phyloP scores from a whole-genome alignment of 2,329 filamentous ascomycete species.

The Venturiaceae sp. region DNA sequence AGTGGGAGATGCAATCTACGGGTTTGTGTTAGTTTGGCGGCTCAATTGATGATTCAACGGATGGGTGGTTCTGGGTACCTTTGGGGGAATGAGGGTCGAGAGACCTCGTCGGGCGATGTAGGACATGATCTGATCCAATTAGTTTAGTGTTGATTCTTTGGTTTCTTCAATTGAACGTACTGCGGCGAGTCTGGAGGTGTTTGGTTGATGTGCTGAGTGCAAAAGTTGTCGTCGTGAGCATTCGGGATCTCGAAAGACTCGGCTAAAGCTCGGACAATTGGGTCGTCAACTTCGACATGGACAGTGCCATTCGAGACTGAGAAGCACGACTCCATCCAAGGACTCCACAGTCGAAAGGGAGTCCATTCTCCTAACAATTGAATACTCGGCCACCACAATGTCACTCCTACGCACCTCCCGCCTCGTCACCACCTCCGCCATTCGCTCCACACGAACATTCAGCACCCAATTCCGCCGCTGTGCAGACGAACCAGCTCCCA shows the following conservation, averaged over 20 bases:
- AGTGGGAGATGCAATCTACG: slow-evolving; percentile 66
- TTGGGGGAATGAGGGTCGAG: slow-evolving; percentile 97
- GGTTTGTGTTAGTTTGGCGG: neutral
- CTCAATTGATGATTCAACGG: slow-evolving; percentile 2
- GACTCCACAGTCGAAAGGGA: neutral
- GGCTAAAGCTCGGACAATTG: neutral
- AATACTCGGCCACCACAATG: slow-evolving; percentile 36
- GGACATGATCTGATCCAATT: slow-evolving; percentile 56
- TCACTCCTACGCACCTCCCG: slow-evolving; percentile 46
- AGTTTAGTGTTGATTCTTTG: neutral
- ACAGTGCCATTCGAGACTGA: neutral
- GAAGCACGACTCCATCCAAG: no score
- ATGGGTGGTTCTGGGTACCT: slow-evolving; percentile 52
- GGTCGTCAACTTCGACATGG: neutral
- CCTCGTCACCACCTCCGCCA: neutral
- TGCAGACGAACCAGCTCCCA: neutral
- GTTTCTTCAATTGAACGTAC: neutral
- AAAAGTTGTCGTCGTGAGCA: neutral
- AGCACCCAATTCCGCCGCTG: neutral
- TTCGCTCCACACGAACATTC: neutral
- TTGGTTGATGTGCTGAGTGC: neutral
- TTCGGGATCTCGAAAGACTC: neutral
- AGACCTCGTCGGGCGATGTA: slow-evolving; percentile 83
- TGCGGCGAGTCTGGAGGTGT: neutral
- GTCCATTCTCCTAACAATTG: neutral